Percentiles rank a stretch among this genome's conserved stretches.
These are phyloP conservation scores for Melanogaster broomeanus DNA, from an alignment of 768 basidiomycete species.

Conservation along the genomic window DNA sequence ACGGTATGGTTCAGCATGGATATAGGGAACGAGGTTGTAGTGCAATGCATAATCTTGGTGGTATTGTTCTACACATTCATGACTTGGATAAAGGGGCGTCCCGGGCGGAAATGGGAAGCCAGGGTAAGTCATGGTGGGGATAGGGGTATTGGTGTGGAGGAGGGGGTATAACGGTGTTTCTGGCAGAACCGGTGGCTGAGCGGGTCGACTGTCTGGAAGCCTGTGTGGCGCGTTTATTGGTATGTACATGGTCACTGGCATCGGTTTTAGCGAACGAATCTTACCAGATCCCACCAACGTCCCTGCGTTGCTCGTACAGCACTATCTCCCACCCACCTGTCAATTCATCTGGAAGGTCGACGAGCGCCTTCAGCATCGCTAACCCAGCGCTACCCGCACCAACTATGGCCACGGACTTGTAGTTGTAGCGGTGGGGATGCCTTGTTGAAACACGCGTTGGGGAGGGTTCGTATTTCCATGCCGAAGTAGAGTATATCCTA, in stretches of 20 bases:
- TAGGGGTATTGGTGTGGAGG: constrained; percentile 55
- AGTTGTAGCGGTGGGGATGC: not conserved
- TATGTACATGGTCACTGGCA: too few relatives aligned
- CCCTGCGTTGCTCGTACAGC: constrained; percentile 52
- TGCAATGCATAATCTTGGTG: constrained; percentile 44
- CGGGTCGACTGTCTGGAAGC: constrained; percentile 34
- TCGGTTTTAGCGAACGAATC: not conserved
- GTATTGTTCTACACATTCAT: constrained; percentile 47
- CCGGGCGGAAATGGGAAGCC: constrained; percentile 50
- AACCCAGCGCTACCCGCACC: constrained; percentile 61
- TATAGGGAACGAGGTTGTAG: constrained; percentile 39
- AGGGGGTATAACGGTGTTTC: constrained; percentile 56
- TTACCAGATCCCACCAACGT: constrained; percentile 61
- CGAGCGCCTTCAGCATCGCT: constrained; percentile 49
- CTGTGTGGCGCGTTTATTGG: constrained; percentile 11
- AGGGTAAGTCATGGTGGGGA: constrained; percentile 61
- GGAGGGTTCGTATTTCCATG: not conserved
- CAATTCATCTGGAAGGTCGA: constrained; percentile 45
- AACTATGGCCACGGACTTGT: constrained; percentile 56
- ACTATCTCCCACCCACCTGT: constrained; percentile 46
- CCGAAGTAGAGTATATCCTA: constrained; percentile 8
- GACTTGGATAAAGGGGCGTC: constrained; percentile 52
- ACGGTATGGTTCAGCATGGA: constrained; percentile 48
- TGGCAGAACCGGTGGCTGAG: constrained; percentile 48
- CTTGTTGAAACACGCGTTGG: not conserved